phyloP scores from a whole-genome alignment of 108 stramenopile genomes.

The Epithemia pelagica region DNA sequence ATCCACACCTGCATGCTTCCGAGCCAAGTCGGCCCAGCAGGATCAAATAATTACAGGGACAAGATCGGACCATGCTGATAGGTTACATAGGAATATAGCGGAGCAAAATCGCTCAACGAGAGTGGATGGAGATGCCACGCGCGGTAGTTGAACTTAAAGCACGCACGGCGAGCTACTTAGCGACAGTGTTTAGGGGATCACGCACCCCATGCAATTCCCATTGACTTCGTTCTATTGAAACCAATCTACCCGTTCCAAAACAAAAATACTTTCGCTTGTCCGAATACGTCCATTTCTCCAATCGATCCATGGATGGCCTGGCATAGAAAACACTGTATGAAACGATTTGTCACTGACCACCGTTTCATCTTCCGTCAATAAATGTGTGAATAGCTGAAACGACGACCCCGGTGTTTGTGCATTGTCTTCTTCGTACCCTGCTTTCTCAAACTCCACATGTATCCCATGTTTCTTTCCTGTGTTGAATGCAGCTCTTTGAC shows the following conservation, averaged over 20 bases:
- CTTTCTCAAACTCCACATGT: slow-evolving; percentile 52
- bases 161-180: too few relatives aligned
- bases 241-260: slow-evolving; percentile 34
- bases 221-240: not conserved
- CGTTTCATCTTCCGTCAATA: slow-evolving; percentile 51
- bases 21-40: too few relatives aligned
- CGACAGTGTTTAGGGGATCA: too few relatives aligned
- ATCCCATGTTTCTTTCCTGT: slow-evolving; percentile 11
- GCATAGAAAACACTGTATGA: slow-evolving; percentile 40
- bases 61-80: too few relatives aligned
- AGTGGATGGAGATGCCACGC: too few relatives aligned
- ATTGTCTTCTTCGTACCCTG: slow-evolving; percentile 77
- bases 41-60: too few relatives aligned
- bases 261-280: slow-evolving; percentile 51
- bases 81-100: too few relatives aligned
- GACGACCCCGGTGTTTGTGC: not conserved
- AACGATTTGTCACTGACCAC: slow-evolving; percentile 28
- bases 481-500: slow-evolving; percentile 47
- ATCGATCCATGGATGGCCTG: slow-evolving; percentile 64
- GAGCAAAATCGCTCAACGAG: too few relatives aligned
- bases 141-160: too few relatives aligned
- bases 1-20: too few relatives aligned
- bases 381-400: slow-evolving; percentile 38
- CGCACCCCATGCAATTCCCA: too few relatives aligned
- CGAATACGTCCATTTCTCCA: slow-evolving; percentile 31